Evolutionary conservation across 202 grass and related monocot species (phyloP), one percentile per base, ranked within the genome.

Genomic region (Carex arenaria): DNA sequence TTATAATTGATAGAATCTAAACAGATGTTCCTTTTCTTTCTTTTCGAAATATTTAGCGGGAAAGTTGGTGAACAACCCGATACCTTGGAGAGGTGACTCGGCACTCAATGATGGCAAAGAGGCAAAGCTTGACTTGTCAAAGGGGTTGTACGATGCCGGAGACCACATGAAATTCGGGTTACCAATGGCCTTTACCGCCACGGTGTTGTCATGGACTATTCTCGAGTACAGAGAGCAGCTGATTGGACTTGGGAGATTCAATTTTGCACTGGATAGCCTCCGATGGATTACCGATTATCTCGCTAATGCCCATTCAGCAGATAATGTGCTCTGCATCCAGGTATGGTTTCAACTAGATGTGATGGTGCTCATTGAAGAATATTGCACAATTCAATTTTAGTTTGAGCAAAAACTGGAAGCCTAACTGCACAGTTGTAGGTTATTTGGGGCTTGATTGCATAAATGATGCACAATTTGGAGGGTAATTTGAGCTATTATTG

Each of bases 91-190:
- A 92, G 92, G 92, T 0, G 90, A 94, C 67, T 97, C 94, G 28
- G 90, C 94, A 72, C 68, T 87, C 88, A 80, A 79, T 62, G 94
- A 97, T 81, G 94, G 94, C 74, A 72, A 90, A 61, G 88, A 86
- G 0, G 92, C 83, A 34, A 85, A 89, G 62, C 80, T 97, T 18
- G 92, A 97, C 87, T 87, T 97, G 3, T 97, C 94, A 45, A 94
- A 88, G 75, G 94, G 94, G 19, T 89, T 97, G 87, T 94, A 90
- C 59, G 94, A 97, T 83, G 90, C 94, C 34, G 94, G 94, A 23
- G 94, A 97, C 78, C 94, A 97, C 88, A 84, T 97, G 42, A 97
- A 94, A 84, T 97, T 97, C 15, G 94, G 94, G 22, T 94, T 97
- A 82, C 92, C 94, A 0, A 78, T 94, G 87, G 94, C 94, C 10